These are phyloP conservation scores for Irpex rosettiformis DNA, from an alignment of 1,284 basidiomycete genomes.

Conservation along the genomic window DNA sequence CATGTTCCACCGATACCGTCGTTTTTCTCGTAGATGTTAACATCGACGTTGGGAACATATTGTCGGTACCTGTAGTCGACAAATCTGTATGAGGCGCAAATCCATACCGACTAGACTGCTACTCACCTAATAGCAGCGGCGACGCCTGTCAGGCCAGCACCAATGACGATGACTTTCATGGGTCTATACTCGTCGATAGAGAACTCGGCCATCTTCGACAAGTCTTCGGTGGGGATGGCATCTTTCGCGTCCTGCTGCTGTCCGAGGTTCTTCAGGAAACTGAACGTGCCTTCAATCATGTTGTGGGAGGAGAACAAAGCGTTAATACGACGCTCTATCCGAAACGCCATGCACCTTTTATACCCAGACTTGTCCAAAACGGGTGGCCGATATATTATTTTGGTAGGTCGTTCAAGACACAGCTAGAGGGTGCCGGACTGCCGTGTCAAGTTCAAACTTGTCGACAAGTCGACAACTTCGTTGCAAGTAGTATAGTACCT, in stretches of 20 bases:
- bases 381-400: too few species aligned
- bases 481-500: too few species aligned
- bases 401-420: too few species aligned
- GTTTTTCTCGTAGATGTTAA: conserved; percentile 55
- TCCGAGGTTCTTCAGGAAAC: background rate
- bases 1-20: conserved; percentile 57
- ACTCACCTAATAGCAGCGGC: conserved; percentile 49
- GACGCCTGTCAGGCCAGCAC: conserved; percentile 52
- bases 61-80: conserved; percentile 53
- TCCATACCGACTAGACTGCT: too few species aligned
- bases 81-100: too few species aligned
- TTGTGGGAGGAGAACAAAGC: too few species aligned
- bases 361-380: too few species aligned
- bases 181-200: conserved; percentile 46
- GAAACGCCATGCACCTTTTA: too few species aligned
- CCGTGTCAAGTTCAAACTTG: too few species aligned
- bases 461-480: too few species aligned
- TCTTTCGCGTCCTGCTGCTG: background rate
- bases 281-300: background rate
- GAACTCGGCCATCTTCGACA: conserved; percentile 21
- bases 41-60: conserved; percentile 43
- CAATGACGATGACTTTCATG: conserved; percentile 47
- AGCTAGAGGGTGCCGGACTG: too few species aligned
- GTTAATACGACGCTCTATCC: too few species aligned
- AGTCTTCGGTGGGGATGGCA: background rate